Percentiles rank a stretch among this genome's conserved stretches.
Evolutionary conservation across 1,284 basidiomycete genomes (phyloP).

Genomic region (Cryptococcus sp.): DNA sequence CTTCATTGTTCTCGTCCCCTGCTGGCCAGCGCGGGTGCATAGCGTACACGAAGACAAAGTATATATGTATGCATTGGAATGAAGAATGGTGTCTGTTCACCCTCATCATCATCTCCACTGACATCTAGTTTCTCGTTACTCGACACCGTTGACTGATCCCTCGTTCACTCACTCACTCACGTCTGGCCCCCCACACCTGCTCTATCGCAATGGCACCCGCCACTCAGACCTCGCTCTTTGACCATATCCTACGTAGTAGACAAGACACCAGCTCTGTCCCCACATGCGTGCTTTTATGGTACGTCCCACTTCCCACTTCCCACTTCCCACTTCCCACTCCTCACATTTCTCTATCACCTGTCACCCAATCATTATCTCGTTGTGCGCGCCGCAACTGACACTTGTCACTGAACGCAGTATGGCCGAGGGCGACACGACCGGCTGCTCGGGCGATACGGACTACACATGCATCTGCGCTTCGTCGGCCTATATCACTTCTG

Average conservation of each 20-base stretch:
- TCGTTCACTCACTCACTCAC: no score
- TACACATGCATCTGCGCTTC: slow-evolving; percentile 30
- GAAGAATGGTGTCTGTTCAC: no score
- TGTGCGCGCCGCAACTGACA: not conserved
- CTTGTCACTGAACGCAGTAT: slow-evolving; percentile 15
- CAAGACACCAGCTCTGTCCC: slow-evolving; percentile 1
- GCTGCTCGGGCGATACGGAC: slow-evolving; percentile 19
- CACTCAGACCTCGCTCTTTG: not conserved
- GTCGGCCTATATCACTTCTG: slow-evolving; percentile 18
- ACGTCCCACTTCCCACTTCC: not conserved
- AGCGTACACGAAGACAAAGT: no score
- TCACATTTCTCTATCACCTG: not conserved
- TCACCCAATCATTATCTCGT: not conserved
- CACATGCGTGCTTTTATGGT: slow-evolving; percentile 19
- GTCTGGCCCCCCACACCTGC: no score
- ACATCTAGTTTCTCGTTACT: no score
- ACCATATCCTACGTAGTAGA: not conserved
- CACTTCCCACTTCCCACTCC: not conserved
- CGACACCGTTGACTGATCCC: no score
- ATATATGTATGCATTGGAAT: no score
- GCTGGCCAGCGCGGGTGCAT: no score
- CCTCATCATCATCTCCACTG: no score
- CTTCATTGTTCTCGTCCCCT: no score
- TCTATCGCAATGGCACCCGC: not conserved
- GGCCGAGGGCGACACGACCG: slow-evolving; percentile 15